Conservation (phyloP, 768 basidiomycete species). For the Xerocomellus intermedius region DNA sequence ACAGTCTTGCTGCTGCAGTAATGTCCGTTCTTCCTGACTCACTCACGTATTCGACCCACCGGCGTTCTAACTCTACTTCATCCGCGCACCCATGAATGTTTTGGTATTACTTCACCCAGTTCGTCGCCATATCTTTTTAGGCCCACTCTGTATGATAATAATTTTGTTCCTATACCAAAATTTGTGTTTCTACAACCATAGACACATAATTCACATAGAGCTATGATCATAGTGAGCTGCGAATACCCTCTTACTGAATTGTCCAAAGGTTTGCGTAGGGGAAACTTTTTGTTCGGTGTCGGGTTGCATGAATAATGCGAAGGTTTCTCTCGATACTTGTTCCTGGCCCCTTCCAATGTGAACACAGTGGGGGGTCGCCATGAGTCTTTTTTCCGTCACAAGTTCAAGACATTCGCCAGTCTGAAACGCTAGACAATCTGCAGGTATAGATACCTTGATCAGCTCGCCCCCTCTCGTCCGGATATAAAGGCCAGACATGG, state of each 20-base stretch:
- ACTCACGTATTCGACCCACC: slow-evolving; percentile 42
- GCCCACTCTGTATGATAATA: slow-evolving; percentile 1
- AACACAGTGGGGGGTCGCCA: slow-evolving; percentile 95
- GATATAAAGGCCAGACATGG: slow-evolving; percentile 87
- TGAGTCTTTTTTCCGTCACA: slow-evolving; percentile 74
- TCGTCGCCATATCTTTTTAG: background rate
- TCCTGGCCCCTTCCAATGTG: slow-evolving; percentile 59
- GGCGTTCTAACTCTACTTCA: slow-evolving; percentile 39
- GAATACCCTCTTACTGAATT: slow-evolving; percentile 85
- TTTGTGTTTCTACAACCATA: slow-evolving; percentile 3
- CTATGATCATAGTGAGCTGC: slow-evolving; percentile 43
- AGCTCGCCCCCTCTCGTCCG: slow-evolving; percentile 76
- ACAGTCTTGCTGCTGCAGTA: slow-evolving; percentile 59
- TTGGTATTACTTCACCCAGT: background rate
- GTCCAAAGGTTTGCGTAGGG: slow-evolving; percentile 74
- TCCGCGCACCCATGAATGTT: slow-evolving; percentile 22
- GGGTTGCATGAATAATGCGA: slow-evolving; percentile 88
- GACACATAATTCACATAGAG: slow-evolving; percentile 20
- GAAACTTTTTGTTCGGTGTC: slow-evolving; percentile 76
- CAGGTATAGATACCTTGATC: slow-evolving; percentile 83
- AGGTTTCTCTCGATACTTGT: slow-evolving; percentile 78
- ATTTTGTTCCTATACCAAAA: slow-evolving; percentile 5
- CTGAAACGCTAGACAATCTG: slow-evolving; percentile 88
- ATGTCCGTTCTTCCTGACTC: slow-evolving; percentile 61
- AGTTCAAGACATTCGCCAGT: slow-evolving; percentile 95